Evolutionary conservation across 1,284 basidiomycete genomes (phyloP).

Genomic region (Trichosporon faecale): DNA sequence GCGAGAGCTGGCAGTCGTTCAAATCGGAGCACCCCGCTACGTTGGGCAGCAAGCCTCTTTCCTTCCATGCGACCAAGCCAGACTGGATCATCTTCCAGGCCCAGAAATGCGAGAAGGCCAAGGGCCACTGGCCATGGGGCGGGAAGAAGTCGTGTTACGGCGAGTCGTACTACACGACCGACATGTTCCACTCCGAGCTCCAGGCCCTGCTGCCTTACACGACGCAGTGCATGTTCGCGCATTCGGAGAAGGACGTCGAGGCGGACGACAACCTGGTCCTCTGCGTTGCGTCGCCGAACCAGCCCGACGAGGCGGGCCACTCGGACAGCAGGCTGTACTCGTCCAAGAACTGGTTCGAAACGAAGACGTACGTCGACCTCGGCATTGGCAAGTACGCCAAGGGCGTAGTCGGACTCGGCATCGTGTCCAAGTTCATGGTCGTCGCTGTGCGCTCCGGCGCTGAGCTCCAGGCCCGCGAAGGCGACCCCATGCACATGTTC

Average conservation of each 20-base stretch:
- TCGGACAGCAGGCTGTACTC: conserved; percentile 73
- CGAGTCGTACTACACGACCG: conserved; percentile 82
- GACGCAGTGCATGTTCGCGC: conserved; percentile 77
- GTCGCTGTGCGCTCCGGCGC: conserved; percentile 58
- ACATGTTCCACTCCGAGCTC: conserved; percentile 67
- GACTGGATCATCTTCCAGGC: conserved; percentile 82
- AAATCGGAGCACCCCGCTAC: conserved; percentile 64
- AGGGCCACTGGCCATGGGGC: conserved; percentile 60
- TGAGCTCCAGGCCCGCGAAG: background rate
- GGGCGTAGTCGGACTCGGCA: conserved; percentile 82
- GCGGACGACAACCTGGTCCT: conserved; percentile 74
- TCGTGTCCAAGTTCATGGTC: conserved; percentile 84
- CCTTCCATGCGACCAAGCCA: conserved; percentile 78
- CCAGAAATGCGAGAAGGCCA: conserved; percentile 60
- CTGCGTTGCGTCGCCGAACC: conserved; percentile 67
- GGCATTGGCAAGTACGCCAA: conserved; percentile 74
- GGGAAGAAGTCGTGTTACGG: conserved; percentile 71
- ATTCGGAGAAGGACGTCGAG: conserved; percentile 62
- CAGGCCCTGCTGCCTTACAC: conserved; percentile 66
- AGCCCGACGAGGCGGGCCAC: conserved; percentile 46
- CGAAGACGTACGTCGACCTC: conserved; percentile 66
- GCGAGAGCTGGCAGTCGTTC: conserved; percentile 78
- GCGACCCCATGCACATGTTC: conserved; percentile 62
- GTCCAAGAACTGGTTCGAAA: conserved; percentile 75
- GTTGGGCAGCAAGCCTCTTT: conserved; percentile 62